Conservation (phyloP, 768 basidiomycete species). For the Zangia roseola region DNA sequence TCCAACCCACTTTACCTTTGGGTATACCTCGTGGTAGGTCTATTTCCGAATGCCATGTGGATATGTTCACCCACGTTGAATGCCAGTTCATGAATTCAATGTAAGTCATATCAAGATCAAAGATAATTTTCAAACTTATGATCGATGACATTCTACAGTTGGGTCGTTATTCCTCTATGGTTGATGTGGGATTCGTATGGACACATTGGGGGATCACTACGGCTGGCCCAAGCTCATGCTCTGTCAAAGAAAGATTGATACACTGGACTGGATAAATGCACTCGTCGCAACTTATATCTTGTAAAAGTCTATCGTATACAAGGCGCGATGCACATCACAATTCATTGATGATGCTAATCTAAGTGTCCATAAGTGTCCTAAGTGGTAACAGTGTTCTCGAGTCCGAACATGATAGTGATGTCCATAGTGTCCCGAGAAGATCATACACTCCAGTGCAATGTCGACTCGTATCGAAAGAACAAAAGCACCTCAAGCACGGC, state of each 20-base stretch:
- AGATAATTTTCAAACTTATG: not conserved
- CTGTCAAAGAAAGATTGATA: constrained; percentile 38
- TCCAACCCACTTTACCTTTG: constrained; percentile 71
- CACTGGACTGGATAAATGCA: too few relatives aligned
- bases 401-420: constrained; percentile 6
- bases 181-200: constrained; percentile 79
- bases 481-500: constrained; percentile 2
- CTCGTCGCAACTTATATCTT: too few relatives aligned
- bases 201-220: constrained; percentile 63
- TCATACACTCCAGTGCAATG: not conserved
- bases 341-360: not conserved
- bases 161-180: constrained; percentile 75
- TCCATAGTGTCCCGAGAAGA: constrained; percentile 16
- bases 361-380: not conserved
- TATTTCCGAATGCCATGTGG: not conserved
- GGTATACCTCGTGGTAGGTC: constrained; percentile 78
- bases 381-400: not conserved
- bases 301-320: not conserved
- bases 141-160: constrained; percentile 41
- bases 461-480: constrained; percentile 8
- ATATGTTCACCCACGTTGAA: not conserved
- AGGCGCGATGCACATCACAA: not conserved
- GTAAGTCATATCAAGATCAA: constrained; percentile 39
- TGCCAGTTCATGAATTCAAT: constrained; percentile 76
- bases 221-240: constrained; percentile 32